Evolutionary conservation across 257 asterid species (phyloP).

Genomic region (Mentha longifolia): DNA sequence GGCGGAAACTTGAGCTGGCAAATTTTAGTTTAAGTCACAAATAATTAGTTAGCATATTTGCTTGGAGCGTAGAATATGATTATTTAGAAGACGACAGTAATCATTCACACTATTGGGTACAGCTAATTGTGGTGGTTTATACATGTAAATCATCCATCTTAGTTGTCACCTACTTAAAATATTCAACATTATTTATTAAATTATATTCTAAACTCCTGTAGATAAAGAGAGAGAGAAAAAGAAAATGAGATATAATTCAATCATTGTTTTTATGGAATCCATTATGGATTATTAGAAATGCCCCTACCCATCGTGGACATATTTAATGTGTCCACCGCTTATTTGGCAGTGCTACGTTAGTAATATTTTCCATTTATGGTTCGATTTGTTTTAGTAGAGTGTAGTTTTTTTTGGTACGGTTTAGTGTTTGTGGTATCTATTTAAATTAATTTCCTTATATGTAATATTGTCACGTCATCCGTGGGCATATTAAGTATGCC

Average conservation of each 20-base stretch:
- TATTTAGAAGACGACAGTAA: conserved; percentile 20
- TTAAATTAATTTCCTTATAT: no score
- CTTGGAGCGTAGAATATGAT: neutral
- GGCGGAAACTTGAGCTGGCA: conserved; percentile 12
- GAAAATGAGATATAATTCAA: neutral
- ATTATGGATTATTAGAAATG: neutral
- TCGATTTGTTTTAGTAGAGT: no score
- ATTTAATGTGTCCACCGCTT: no score
- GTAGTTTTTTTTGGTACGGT: no score
- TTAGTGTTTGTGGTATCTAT: no score
- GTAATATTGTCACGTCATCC: no score
- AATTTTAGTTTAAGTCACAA: neutral
- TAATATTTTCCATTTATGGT: no score
- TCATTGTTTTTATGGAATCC: neutral
- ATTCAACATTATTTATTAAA: conserved; percentile 19
- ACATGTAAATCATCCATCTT: conserved; percentile 22
- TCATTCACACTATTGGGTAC: conserved; percentile 24
- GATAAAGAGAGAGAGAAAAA: neutral
- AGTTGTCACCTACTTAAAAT: conserved; percentile 31
- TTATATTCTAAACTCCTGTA: neutral
- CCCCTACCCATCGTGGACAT: no score
- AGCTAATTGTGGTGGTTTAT: conserved; percentile 32
- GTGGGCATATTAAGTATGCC: no score
- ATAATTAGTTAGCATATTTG: no score
- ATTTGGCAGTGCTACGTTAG: no score